A percentile compares a stretch with the other conserved stretches of the same genome.
These are phyloP conservation scores for Cystoderma amianthinum DNA, from an alignment of 768 basidiomycete species.

Conservation along the genomic window DNA sequence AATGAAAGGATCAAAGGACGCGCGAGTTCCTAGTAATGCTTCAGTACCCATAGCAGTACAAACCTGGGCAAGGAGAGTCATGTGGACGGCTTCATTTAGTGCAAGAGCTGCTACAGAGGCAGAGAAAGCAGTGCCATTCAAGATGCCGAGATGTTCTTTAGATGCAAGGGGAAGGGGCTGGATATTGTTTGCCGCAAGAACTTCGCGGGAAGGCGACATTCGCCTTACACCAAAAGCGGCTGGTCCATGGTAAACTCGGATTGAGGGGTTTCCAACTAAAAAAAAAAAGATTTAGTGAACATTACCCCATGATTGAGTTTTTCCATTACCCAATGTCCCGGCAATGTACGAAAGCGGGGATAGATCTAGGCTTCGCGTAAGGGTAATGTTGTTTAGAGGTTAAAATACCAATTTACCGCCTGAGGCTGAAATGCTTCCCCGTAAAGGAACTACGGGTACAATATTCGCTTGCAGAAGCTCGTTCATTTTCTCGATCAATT, in stretches of 20 bases:
- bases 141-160: slow-evolving; percentile 64
- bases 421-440: slow-evolving; percentile 73
- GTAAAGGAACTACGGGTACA: slow-evolving; percentile 70
- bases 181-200: slow-evolving; percentile 45
- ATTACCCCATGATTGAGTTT: no score
- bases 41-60: slow-evolving; percentile 79
- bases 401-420: slow-evolving; percentile 63
- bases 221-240: slow-evolving; percentile 39
- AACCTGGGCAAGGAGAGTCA: slow-evolving; percentile 57
- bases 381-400: no score
- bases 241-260: slow-evolving; percentile 58
- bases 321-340: slow-evolving; percentile 53
- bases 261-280: slow-evolving; percentile 49
- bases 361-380: slow-evolving; percentile 36
- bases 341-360: slow-evolving; percentile 59
- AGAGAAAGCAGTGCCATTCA: slow-evolving; percentile 75
- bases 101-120: slow-evolving; percentile 69
- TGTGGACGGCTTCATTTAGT: slow-evolving; percentile 60
- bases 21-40: slow-evolving; percentile 61
- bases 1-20: slow-evolving; percentile 64
- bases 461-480: slow-evolving; percentile 58
- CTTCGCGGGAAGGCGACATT: slow-evolving; percentile 43
- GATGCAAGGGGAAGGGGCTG: slow-evolving; percentile 53
- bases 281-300: no score
- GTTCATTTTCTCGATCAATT: slow-evolving; percentile 65